Evolutionary conservation across 805 yeast genomes (phyloP).

Genomic region (Torulaspora microellipsoides): DNA sequence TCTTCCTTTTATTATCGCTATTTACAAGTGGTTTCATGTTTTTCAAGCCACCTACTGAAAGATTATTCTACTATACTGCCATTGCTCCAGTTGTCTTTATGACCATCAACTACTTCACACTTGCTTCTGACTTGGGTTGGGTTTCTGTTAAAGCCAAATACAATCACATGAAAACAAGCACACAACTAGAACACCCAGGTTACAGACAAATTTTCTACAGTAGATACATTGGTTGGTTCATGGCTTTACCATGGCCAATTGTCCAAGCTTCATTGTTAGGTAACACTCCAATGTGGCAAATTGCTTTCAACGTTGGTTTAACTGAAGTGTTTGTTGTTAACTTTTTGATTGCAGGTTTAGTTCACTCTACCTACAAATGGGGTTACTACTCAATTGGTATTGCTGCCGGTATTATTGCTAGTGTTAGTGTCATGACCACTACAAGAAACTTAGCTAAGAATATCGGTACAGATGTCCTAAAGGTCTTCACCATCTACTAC

Average conservation of each 20-base stretch:
- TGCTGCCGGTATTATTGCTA: constrained; percentile 21
- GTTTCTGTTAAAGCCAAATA: constrained; percentile 46
- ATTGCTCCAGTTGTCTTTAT: constrained; percentile 43
- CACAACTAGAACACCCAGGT: constrained; percentile 29
- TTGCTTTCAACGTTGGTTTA: constrained; percentile 32
- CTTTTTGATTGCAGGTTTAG: constrained; percentile 42
- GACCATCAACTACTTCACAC: constrained; percentile 49
- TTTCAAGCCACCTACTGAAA: constrained; percentile 31
- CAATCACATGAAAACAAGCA: constrained; percentile 40
- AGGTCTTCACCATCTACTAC: constrained; percentile 24
- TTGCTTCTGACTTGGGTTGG: constrained; percentile 60
- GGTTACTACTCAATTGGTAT: constrained; percentile 45
- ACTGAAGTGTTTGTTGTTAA: constrained; percentile 42
- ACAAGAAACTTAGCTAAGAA: constrained; percentile 22
- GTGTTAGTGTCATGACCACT: constrained; percentile 25
- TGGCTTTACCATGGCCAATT: constrained; percentile 46
- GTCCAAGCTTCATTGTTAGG: constrained; percentile 28
- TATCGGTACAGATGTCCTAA: constrained; percentile 22
- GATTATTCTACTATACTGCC: constrained; percentile 38
- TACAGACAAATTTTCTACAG: constrained; percentile 55
- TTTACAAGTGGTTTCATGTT: constrained; percentile 27
- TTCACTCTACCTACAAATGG: constrained; percentile 46
- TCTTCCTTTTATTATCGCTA: constrained; percentile 39
- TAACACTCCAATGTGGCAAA: constrained; percentile 25
- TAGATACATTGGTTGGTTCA: constrained; percentile 56